Evolutionary conservation across 2,329 filamentous ascomycete genomes (phyloP), one percentile per base, ranked within the genome.

Genomic region (Nigrospora sphaerica): DNA sequence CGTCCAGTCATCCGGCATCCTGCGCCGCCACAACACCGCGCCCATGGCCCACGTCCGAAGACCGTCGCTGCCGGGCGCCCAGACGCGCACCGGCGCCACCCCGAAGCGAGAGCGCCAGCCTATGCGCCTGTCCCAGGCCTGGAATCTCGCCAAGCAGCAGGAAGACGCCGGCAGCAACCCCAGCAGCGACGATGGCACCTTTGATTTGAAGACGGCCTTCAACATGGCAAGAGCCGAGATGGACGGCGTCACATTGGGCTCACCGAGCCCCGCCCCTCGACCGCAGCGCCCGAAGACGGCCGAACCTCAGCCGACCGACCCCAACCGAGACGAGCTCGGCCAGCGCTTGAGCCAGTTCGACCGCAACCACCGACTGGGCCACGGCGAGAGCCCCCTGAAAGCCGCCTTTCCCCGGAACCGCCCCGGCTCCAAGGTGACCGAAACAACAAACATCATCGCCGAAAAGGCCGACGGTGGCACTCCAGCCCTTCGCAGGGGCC

Each of bases 161-260:
- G 49, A 54, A 17, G 49, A 48, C 12, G 52, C 54, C 14, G 52
- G 47, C 28, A 17, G 16, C 13, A 36, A 37, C 6, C 13, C 28
- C 13, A 23, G 12, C 10, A 23, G 31, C 18, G 33, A 33, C 14
- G 41, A 43, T 13, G 33, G 31, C 34, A 58, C 54, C 9, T 47
- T 56, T 31, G 53, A 53, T 38, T 49, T 60, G 13, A 52, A 46
- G 32, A 50, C 55, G 13, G 57, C 59, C 5, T 61, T 61, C 45
- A 52, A 55, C 19, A 59, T 60, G 52, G 59, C 58, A 7, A 58
- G 49, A 32, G 54, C 52, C 7, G 57, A 59, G 44, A 50, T 54
- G 39, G 51, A 62, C 32, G 51, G 53, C 13, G 45, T 51, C 44
- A 57, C 59, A 35, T 54, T 60, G 44, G 60, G 56, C 6, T 62